A percentile compares a stretch with the other conserved stretches of the same genome.
phyloP scores from a whole-genome alignment of 352 stramenopile species.

The Pilasporangium apinafurcum region DNA sequence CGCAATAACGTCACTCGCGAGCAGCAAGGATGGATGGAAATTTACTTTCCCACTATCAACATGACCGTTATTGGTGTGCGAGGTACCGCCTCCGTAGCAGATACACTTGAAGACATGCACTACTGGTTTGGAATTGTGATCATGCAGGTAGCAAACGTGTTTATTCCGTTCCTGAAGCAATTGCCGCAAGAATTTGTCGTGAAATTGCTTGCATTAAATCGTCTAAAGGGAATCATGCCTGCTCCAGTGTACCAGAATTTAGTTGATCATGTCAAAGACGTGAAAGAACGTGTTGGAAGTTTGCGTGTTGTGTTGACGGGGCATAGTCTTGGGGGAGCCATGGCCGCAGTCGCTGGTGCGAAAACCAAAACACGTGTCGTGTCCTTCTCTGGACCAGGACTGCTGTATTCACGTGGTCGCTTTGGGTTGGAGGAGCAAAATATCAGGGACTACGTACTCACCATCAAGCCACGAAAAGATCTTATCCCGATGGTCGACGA shows the following conservation, averaged over 20 bases:
- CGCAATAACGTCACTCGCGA: constrained; percentile 8
- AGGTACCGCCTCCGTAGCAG: constrained; percentile 21
- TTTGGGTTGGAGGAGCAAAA: constrained; percentile 20
- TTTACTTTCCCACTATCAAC: constrained; percentile 20
- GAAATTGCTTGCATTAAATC: constrained; percentile 20
- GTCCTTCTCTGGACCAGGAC: constrained; percentile 23
- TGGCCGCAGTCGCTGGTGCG: constrained; percentile 21
- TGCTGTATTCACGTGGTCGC: constrained; percentile 22
- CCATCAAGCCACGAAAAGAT: constrained; percentile 26
- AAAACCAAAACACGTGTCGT: constrained; percentile 17
- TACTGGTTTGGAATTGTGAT: constrained; percentile 31
- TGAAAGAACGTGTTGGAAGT: constrained; percentile 8
- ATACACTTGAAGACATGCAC: constrained; percentile 30
- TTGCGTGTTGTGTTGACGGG: constrained; percentile 21
- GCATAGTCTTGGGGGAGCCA: constrained; percentile 24
- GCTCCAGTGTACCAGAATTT: constrained; percentile 15
- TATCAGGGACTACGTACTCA: constrained; percentile 28
- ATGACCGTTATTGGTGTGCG: constrained; percentile 24
- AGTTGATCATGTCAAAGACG: constrained; percentile 11
- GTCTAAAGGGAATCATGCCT: constrained; percentile 13
- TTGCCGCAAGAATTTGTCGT: constrained; percentile 25
- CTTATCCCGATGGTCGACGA: constrained; percentile 25
- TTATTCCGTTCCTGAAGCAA: constrained; percentile 26
- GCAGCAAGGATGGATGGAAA: constrained; percentile 31
- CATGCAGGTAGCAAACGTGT: constrained; percentile 29